phyloP scores from a whole-genome alignment of 257 asterid genomes.

The Solanum piurae region DNA sequence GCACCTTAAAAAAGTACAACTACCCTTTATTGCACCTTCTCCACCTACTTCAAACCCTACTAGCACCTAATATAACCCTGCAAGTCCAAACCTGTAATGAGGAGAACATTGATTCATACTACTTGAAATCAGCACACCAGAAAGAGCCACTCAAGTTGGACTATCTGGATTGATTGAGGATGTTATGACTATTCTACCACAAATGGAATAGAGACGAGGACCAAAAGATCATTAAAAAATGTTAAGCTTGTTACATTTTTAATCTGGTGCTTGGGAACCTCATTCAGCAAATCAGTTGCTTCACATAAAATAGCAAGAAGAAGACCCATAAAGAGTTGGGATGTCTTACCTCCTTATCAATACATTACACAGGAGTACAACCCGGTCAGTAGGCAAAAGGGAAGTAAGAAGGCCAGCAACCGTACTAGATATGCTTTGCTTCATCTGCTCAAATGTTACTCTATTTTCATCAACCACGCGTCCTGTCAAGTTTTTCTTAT shows the following conservation, averaged over 20 bases:
- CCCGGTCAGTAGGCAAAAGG: constrained; percentile 76
- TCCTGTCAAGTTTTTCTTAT: constrained; percentile 68
- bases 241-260: not conserved
- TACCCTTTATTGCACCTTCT: not conserved
- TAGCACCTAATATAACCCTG: not conserved
- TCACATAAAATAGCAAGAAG: not conserved
- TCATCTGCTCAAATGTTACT: constrained; percentile 68
- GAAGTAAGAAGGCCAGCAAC: constrained; percentile 70
- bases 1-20: not conserved
- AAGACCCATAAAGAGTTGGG: not conserved
- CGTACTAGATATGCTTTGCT: constrained; percentile 57
- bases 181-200: not conserved
- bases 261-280: not conserved
- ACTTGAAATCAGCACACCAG: not conserved
- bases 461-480: constrained; percentile 84
- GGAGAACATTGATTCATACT: not conserved
- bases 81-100: not conserved
- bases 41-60: not conserved
- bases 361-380: constrained; percentile 68
- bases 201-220: not conserved
- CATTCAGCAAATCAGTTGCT: not conserved
- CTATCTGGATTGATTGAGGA: not conserved
- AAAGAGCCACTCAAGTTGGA: not conserved
- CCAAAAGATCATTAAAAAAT: not conserved
- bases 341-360: constrained; percentile 68